Evolutionary conservation across 257 asterid genomes (phyloP).

Genomic region (Orobanche coerulescens): DNA sequence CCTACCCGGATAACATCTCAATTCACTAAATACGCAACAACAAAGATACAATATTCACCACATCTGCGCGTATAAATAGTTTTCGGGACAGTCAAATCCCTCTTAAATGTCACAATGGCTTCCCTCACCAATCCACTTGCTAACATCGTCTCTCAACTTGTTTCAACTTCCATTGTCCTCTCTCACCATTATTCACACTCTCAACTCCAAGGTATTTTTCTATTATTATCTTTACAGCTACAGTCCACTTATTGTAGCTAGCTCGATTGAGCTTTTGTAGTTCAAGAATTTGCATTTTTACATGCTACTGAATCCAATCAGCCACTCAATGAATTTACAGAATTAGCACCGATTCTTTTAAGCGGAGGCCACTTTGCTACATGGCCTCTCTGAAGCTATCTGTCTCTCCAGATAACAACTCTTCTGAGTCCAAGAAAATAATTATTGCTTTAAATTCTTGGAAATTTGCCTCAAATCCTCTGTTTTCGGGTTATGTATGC

Average conservation of each 20-base stretch:
- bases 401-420: constrained; percentile 38
- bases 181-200: background rate
- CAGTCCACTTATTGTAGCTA: constrained; percentile 1
- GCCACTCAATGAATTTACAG: constrained; percentile 9
- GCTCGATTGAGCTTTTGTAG: background rate
- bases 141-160: no score
- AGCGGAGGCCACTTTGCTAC: constrained; percentile 25
- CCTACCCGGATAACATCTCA: no score
- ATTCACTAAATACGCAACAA: no score
- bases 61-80: no score
- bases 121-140: no score
- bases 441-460: constrained; percentile 26
- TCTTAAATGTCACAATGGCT: no score
- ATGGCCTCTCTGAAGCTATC: constrained; percentile 68
- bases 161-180: constrained; percentile 27
- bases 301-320: background rate
- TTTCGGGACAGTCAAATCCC: no score
- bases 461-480: constrained; percentile 32
- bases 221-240: constrained; percentile 10
- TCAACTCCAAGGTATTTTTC: constrained; percentile 25
- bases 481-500: constrained; percentile 37
- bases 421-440: constrained; percentile 36
- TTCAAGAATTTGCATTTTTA: background rate
- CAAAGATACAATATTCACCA: no score
- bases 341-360: constrained; percentile 5